Evolutionary conservation across 2,329 filamentous ascomycete genomes (phyloP), one percentile per base, ranked within the genome.

Genomic region (Nectriaceae sp.): DNA sequence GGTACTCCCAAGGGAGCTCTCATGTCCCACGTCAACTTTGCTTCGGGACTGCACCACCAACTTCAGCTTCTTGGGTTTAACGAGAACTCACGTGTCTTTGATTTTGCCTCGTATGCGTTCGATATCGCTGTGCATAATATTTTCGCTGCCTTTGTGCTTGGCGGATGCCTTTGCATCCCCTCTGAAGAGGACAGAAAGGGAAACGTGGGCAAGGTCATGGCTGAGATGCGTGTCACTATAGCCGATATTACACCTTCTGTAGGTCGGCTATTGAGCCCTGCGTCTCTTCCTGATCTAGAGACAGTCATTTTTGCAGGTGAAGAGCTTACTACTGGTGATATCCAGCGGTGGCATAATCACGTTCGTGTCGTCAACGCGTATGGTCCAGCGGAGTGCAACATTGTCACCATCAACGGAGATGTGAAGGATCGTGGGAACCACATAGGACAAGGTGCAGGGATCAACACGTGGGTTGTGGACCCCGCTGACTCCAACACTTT

Each of bases 401-500:
- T n/a, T 13, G 24, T 13, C 24, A 29, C 6, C 24, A 29, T 29
- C 24, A 29, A 29, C 24, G 13, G 24, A 6, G 24, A 29, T 29
- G 24, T 6, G 13, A 13, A 29, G 13, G 6, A 29, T 13, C 24
- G 13, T 6, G 24, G 24, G 6, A 29, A 29, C 13, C 13, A 29
- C 24, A 29, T 29, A 6, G 24, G 24, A 6, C 24, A 13, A 6
- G 24, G 24, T 29, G 24, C 13, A 6, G 24, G 24, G 6, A 13
- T 29, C 24, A 29, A 29, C 13, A 29, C 45, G 0, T 73, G 67
- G 66, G 49, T 73, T 21, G 66, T 66, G 1, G 61, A 70, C 21
- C 52, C 57, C 2, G 48, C 55, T 3, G 50, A 69, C 35, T 58
- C 61, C 38, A 44, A 66, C 41, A 31, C 42, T 1, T 56, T 72